phyloP scores from a whole-genome alignment of 768 basidiomycete genomes.

The Hysterangium stoloniferum region DNA sequence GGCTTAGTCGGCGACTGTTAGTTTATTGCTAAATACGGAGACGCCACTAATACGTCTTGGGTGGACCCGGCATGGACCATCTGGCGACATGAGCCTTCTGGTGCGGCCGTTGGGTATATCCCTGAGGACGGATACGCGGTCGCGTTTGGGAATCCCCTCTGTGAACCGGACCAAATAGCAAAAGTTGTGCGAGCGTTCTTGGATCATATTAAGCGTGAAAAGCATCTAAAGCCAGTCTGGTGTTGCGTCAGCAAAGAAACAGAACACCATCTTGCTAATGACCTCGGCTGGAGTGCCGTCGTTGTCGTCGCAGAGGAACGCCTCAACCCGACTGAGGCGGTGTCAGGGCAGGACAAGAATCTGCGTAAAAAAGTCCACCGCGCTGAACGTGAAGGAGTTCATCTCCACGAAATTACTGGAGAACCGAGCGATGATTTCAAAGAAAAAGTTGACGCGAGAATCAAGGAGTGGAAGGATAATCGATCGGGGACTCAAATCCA shows the following conservation, averaged over 20 bases:
- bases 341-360: slow-evolving; percentile 48
- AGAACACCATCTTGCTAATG: slow-evolving; percentile 41
- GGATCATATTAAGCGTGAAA: slow-evolving; percentile 30
- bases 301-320: slow-evolving; percentile 58
- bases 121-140: slow-evolving; percentile 44
- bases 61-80: slow-evolving; percentile 45
- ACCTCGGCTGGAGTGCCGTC: slow-evolving; percentile 49
- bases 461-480: slow-evolving; percentile 45
- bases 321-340: slow-evolving; percentile 37
- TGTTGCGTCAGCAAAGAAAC: slow-evolving; percentile 47
- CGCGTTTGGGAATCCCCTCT: slow-evolving; percentile 56
- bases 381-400: slow-evolving; percentile 48
- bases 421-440: slow-evolving; percentile 14
- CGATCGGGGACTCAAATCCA: slow-evolving; percentile 53
- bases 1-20: not conserved
- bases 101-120: slow-evolving; percentile 58
- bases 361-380: slow-evolving; percentile 54
- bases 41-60: slow-evolving; percentile 65
- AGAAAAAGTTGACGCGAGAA: slow-evolving; percentile 31
- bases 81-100: slow-evolving; percentile 45
- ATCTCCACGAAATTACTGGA: slow-evolving; percentile 36
- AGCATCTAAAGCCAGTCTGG: slow-evolving; percentile 47
- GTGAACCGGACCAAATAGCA: slow-evolving; percentile 29
- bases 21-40: slow-evolving; percentile 57
- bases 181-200: slow-evolving; percentile 44